phyloP scores from a whole-genome alignment of 352 stramenopile species.

The Pythium rhizo-oryzae region DNA sequence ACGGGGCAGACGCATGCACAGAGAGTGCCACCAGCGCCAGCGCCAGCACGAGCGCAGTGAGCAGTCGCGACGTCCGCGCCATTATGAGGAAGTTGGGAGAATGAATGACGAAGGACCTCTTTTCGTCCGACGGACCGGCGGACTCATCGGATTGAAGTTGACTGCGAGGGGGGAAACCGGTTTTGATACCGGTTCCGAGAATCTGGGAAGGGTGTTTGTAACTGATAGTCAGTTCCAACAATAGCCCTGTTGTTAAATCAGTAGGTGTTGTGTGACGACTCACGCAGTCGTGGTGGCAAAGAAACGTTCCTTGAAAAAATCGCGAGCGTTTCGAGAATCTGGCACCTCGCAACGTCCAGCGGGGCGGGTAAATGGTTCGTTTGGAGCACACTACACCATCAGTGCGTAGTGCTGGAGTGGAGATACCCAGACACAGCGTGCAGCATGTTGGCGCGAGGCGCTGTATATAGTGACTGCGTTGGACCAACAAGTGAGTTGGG shows the following conservation, averaged over 20 bases:
- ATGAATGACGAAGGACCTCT: background rate
- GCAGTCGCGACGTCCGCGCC: too few relatives aligned
- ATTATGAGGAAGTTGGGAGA: background rate
- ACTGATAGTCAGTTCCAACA: background rate
- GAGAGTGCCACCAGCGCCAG: background rate
- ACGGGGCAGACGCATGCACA: background rate
- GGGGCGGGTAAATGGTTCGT: too few relatives aligned
- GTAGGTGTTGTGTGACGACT: background rate
- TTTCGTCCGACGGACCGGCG: background rate
- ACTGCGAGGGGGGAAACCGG: background rate
- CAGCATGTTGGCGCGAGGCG: background rate
- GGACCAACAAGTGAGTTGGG: too few relatives aligned
- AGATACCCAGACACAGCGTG: background rate
- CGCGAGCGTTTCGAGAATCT: background rate
- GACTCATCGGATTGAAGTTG: constrained; percentile 4
- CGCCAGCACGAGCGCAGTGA: too few relatives aligned
- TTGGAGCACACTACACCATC: too few relatives aligned
- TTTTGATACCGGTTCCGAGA: background rate
- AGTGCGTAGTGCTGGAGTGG: too few relatives aligned
- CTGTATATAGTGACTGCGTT: background rate
- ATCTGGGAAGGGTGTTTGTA: background rate
- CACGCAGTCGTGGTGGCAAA: background rate
- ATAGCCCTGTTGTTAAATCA: background rate
- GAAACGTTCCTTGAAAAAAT: constrained; percentile 1
- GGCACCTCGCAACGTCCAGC: background rate